Evolutionary conservation across 345 rosid species (phyloP).

Genomic region (Limnanthes douglasii): DNA sequence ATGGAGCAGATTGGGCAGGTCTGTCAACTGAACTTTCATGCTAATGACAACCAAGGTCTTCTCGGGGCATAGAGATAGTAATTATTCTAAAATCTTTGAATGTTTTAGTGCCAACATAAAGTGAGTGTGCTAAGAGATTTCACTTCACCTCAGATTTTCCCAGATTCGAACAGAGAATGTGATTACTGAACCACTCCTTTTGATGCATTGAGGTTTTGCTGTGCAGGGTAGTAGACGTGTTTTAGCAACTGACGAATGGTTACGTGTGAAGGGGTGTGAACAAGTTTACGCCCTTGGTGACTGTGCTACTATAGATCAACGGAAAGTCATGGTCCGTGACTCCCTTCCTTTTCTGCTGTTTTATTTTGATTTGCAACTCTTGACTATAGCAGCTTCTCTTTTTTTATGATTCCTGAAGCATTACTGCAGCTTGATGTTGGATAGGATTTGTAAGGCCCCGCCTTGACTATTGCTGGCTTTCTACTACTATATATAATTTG

Average conservation of each 20-base stretch:
- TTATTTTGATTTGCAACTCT: neutral
- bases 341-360: slow-evolving; percentile 4
- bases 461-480: too few relatives aligned
- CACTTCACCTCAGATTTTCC: slow-evolving; percentile 11
- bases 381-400: neutral
- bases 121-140: too few relatives aligned
- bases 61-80: too few relatives aligned
- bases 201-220: slow-evolving; percentile 4
- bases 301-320: slow-evolving; percentile 86
- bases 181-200: neutral
- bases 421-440: too few relatives aligned
- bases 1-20: slow-evolving; percentile 96
- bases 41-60: neutral
- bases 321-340: slow-evolving; percentile 60
- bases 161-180: neutral
- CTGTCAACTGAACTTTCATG: neutral
- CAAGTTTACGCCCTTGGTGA: slow-evolving; percentile 87
- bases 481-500: too few relatives aligned
- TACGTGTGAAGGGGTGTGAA: slow-evolving; percentile 67
- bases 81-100: too few relatives aligned
- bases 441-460: too few relatives aligned
- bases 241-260: slow-evolving; percentile 82
- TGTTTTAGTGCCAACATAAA: too few relatives aligned
- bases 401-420: neutral
- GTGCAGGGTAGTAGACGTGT: slow-evolving; percentile 52